Conservation (phyloP, 2,329 filamentous ascomycete genomes). For the Talaromyces albobiverticillius region DNA sequence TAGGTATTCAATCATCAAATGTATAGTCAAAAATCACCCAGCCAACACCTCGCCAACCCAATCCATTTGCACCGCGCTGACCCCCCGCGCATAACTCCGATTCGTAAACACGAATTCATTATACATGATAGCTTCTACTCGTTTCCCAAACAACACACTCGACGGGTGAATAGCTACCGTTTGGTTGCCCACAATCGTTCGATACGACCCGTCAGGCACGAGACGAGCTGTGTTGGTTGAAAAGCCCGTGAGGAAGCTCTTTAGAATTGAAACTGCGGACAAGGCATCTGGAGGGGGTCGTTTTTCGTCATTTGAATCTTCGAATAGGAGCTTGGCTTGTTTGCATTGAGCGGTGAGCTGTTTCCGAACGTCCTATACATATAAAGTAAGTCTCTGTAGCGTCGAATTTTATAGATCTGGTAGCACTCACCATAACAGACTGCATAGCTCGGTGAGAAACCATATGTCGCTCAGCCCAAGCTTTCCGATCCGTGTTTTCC, state of each 20-base stretch:
- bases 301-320: constrained; percentile 27
- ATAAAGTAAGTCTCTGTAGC: background rate
- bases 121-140: constrained; percentile 62
- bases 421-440: constrained; percentile 53
- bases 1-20: no score
- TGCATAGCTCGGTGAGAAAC: constrained; percentile 65
- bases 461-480: constrained; percentile 58
- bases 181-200: constrained; percentile 60
- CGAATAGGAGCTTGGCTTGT: constrained; percentile 41
- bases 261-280: constrained; percentile 50
- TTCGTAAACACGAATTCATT: constrained; percentile 66
- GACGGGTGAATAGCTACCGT: constrained; percentile 62
- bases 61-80: constrained; percentile 61
- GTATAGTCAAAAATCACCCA: background rate
- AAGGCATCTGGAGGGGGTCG: constrained; percentile 18
- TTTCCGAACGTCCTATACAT: constrained; percentile 55
- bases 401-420: background rate
- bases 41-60: constrained; percentile 56
- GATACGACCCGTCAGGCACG: constrained; percentile 60
- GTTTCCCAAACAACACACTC: constrained; percentile 59
- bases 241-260: constrained; percentile 59
- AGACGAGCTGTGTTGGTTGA: constrained; percentile 59
- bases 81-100: constrained; percentile 60
- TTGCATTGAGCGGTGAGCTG: constrained; percentile 58
- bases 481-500: constrained; percentile 57